Evolutionary conservation across 2,329 filamentous ascomycete species (phyloP).

Genomic region (Venturia nashicola): DNA sequence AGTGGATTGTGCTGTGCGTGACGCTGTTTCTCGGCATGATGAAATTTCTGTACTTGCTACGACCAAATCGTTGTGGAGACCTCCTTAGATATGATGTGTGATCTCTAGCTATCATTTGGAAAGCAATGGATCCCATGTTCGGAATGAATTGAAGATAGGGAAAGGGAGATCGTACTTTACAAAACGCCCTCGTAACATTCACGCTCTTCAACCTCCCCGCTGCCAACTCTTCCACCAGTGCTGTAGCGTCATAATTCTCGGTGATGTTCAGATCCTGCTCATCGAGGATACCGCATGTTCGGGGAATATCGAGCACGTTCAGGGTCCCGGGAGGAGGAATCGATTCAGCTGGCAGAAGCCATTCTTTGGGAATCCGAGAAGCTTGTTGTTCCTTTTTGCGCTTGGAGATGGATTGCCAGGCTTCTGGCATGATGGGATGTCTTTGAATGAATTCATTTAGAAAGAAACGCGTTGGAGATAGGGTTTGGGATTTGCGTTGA

Average conservation of each 20-base stretch:
- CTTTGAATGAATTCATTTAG: background rate
- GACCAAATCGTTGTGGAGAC: too few relatives aligned
- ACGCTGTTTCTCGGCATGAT: too few relatives aligned
- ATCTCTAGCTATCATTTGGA: too few relatives aligned
- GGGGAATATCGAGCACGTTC: constrained; percentile 37
- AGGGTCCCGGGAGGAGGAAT: constrained; percentile 16
- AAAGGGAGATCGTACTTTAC: constrained; percentile 21
- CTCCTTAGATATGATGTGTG: too few relatives aligned
- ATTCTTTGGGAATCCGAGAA: constrained; percentile 30
- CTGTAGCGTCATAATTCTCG: constrained; percentile 37
- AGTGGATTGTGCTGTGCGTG: too few relatives aligned
- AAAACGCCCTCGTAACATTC: constrained; percentile 30
- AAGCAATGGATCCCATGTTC: too few relatives aligned
- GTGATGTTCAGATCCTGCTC: constrained; percentile 43
- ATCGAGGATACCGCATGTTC: constrained; percentile 39
- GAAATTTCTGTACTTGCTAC: too few relatives aligned
- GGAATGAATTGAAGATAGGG: background rate
- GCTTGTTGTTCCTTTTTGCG: constrained; percentile 31
- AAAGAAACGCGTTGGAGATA: background rate
- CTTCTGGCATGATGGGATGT: constrained; percentile 17
- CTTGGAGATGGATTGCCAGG: constrained; percentile 29
- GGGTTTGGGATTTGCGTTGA: background rate
- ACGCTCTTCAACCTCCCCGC: constrained; percentile 22
- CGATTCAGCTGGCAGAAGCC: constrained; percentile 25
- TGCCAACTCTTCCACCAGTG: constrained; percentile 24